Conservation (phyloP, 306 rosid genomes). For the Begonia loranthoides region DNA sequence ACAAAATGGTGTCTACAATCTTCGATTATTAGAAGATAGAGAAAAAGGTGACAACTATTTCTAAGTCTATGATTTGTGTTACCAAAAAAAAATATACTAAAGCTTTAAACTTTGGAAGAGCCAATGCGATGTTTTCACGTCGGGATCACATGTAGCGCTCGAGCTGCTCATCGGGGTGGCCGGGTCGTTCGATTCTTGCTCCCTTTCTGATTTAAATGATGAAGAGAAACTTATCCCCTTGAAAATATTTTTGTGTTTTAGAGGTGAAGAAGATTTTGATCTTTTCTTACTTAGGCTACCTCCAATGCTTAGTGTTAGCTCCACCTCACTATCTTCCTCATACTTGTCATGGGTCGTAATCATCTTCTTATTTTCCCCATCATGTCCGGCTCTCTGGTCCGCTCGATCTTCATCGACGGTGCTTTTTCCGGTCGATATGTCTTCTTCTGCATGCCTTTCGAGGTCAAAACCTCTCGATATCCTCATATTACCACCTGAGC, state of each 20-base stretch:
- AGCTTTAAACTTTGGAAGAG: slow-evolving; percentile 65
- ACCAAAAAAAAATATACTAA: not conserved
- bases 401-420: slow-evolving; percentile 33
- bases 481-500: slow-evolving; percentile 48
- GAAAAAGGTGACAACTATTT: too few species aligned
- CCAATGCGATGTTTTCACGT: slow-evolving; percentile 60
- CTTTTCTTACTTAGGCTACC: slow-evolving; percentile 41
- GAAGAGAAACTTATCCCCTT: slow-evolving; percentile 35
- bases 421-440: slow-evolving; percentile 22
- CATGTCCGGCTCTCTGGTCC: slow-evolving; percentile 23
- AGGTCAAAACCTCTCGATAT: slow-evolving; percentile 56
- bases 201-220: slow-evolving; percentile 62
- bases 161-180: slow-evolving; percentile 63
- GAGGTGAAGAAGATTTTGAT: slow-evolving; percentile 17
- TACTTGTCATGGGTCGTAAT: slow-evolving; percentile 11
- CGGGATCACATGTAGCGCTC: slow-evolving; percentile 56
- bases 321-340: slow-evolving; percentile 61
- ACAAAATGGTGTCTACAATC: too few species aligned
- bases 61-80: too few species aligned
- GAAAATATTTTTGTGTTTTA: slow-evolving; percentile 13
- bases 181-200: slow-evolving; percentile 56
- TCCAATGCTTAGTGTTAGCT: slow-evolving; percentile 83
- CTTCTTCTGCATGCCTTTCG: slow-evolving; percentile 59
- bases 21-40: too few species aligned
- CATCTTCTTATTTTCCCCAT: slow-evolving; percentile 20